phyloP scores from a whole-genome alignment of 1,284 basidiomycete genomes.

The Trichosporon ovoides region DNA sequence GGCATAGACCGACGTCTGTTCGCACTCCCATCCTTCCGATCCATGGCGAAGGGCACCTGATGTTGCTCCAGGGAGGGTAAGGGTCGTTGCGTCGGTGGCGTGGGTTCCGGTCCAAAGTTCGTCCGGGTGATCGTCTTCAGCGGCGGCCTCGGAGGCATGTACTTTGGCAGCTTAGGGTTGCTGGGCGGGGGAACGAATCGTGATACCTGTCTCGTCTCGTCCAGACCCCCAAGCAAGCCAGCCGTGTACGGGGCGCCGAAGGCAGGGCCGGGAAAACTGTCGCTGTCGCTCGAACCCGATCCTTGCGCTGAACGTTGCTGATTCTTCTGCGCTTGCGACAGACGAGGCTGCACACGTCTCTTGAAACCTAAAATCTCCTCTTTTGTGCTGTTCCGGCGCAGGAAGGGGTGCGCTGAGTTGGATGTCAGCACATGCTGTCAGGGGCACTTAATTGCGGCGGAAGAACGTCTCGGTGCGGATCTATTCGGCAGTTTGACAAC shows the following conservation, averaged over 20 bases:
- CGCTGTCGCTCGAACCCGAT: constrained; percentile 24
- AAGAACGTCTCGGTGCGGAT: not conserved
- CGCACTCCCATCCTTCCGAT: not conserved
- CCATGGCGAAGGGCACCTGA: not conserved
- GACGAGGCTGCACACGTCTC: constrained; percentile 80
- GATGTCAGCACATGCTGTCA: not conserved
- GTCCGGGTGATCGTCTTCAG: not conserved
- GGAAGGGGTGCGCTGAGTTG: constrained; percentile 70
- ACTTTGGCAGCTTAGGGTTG: not conserved
- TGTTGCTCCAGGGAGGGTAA: not conserved
- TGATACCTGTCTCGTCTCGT: constrained; percentile 10
- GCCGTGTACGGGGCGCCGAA: constrained; percentile 20
- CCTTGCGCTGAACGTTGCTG: constrained; percentile 13
- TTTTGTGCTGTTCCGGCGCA: constrained; percentile 76
- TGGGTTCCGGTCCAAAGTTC: not conserved
- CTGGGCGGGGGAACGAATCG: not conserved
- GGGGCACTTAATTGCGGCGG: not conserved
- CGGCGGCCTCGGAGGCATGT: not conserved
- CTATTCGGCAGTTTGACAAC: not conserved
- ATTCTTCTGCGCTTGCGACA: constrained; percentile 68
- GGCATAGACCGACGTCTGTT: not conserved
- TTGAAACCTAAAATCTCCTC: constrained; percentile 86
- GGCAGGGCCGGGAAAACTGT: constrained; percentile 26
- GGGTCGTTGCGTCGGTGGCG: not conserved
- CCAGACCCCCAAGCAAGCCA: constrained; percentile 23